phyloP scores from a whole-genome alignment of 208 protist species.

The Polymyxa betae region DNA sequence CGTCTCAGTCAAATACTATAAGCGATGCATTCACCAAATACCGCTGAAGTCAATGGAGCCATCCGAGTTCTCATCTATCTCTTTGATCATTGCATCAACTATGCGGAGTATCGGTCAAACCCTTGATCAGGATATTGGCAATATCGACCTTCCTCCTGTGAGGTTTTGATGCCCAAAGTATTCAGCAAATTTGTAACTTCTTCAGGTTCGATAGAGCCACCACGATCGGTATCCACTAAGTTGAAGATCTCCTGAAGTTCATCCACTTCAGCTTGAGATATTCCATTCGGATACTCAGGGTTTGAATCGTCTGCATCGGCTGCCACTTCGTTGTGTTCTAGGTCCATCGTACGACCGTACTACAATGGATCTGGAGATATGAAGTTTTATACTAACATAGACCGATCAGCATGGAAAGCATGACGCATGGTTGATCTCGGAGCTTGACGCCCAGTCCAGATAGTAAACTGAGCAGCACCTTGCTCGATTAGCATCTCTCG shows the following conservation, averaged over 20 bases:
- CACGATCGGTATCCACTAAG: not conserved
- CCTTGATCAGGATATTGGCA: not conserved
- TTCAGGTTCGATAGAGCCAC: not conserved
- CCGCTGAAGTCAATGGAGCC: not conserved
- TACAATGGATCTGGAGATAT: not conserved
- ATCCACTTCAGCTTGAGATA: not conserved
- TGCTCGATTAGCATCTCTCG: not conserved
- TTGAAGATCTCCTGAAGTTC: not conserved
- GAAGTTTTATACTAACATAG: too few relatives aligned
- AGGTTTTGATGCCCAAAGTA: not conserved
- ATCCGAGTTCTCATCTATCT: not conserved
- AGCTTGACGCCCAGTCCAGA: not conserved
- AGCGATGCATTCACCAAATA: too few relatives aligned
- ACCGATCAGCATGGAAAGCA: not conserved
- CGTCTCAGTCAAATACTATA: not conserved
- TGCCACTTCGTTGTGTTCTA: not conserved
- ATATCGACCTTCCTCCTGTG: not conserved
- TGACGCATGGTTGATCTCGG: not conserved
- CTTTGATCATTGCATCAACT: not conserved
- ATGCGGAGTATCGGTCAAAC: not conserved
- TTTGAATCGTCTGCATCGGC: too few relatives aligned
- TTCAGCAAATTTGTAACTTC: constrained; percentile 1
- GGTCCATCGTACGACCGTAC: not conserved
- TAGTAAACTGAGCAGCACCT: not conserved
- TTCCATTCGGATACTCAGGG: too few relatives aligned